These are phyloP conservation scores for Mycena sp. DNA, from an alignment of 1,284 basidiomycete genomes.

Conservation along the genomic window DNA sequence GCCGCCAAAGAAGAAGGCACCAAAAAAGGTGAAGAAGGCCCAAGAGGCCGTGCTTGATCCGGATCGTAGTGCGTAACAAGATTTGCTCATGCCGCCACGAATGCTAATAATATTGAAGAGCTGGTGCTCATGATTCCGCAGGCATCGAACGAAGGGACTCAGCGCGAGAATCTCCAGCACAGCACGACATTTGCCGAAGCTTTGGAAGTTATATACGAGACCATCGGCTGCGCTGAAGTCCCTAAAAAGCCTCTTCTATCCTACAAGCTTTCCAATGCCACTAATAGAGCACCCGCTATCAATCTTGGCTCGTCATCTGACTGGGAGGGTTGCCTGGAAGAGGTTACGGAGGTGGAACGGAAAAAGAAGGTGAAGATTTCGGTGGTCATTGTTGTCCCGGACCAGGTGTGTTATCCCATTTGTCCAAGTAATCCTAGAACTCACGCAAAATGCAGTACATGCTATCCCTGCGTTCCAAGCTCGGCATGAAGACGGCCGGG, in stretches of 20 bases:
- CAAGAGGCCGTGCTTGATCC: not conserved
- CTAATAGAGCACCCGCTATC: not conserved
- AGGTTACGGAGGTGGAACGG: not conserved
- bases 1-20: not conserved
- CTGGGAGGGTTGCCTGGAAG: conserved; percentile 7
- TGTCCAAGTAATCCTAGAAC: not conserved
- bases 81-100: too few relatives aligned
- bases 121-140: conserved; percentile 5
- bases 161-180: not conserved
- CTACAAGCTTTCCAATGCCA: conserved; percentile 2
- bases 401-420: not conserved
- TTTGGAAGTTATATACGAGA: not conserved
- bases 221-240: conserved; percentile 3
- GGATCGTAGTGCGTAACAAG: too few relatives aligned
- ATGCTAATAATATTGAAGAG: not conserved
- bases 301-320: not conserved
- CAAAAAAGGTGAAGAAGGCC: not conserved
- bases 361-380: not conserved
- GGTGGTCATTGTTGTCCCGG: not conserved
- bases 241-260: not conserved
- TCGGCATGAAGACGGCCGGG: not conserved
- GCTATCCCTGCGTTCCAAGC: not conserved
- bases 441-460: not conserved
- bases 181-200: not conserved
- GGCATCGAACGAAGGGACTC: not conserved